Base-by-base conservation (phyloP, 2,329 filamentous ascomycete species). In the Arthrobotrys megalospora region DNA sequence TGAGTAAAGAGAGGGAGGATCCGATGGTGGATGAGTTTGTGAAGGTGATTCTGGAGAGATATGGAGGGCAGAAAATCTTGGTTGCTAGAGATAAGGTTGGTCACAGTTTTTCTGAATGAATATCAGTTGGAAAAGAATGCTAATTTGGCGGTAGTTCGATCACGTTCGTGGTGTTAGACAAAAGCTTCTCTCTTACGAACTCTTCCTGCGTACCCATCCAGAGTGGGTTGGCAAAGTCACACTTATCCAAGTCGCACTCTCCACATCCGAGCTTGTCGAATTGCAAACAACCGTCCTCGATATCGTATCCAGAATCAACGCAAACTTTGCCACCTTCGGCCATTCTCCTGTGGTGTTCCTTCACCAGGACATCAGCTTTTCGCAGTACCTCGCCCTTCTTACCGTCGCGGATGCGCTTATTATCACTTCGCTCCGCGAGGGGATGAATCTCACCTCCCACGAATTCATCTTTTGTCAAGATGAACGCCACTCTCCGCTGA, bases 361-460 rank as follows among this genome's bases (percentile, higher is more conserved):
- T 66, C 94, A 96, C 84, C 95, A 98, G 84, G 95, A 98, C 82
- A 96, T 98, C 76, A 91, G 93, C 73, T 97, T 97, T 83, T 88
- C 92, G 0, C 94, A 97, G 83, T 98, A 97, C 82, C 88, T 98
- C n/a, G 95, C 94, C 1, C 87, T 98, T 6, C 88, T 97, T 55
- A 93, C 93, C 2, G 91, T 96, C 65, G 96, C 95, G 1, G 94
- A 98, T 85, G 92, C 92, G 1, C 87, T 98, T 62, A 96, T 97
- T 89, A 96, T 98, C 82, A 96, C 95, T 1, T 96, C 93, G 83
- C 90, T 98, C 81, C 93, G 96, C 65, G 95, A 98, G 84, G 95
- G 95, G 80, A 98, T 98, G 96, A 98, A 97, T 83, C 85, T 98
- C 70, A 97, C 95, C 0, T 94, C 92, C 5, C 96, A 98, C 83